A percentile compares a stretch with the other conserved stretches of the same genome.
Conservation (phyloP, 768 basidiomycete genomes). For the Russula sp. region DNA sequence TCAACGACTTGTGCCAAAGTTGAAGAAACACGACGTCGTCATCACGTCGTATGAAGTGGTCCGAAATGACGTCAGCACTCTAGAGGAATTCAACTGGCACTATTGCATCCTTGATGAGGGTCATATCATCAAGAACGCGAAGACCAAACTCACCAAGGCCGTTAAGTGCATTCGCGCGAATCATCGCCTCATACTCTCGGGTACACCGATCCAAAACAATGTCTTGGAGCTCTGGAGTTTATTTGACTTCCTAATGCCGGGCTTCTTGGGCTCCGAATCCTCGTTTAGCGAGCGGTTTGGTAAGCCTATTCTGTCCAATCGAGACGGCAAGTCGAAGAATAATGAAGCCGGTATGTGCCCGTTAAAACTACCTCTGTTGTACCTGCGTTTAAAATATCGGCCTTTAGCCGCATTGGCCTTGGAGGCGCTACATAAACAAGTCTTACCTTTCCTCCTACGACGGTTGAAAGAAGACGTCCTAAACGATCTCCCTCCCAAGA, state of each 20-base stretch:
- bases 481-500: constrained; percentile 94
- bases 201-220: constrained; percentile 99
- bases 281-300: constrained; percentile 95
- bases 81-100: constrained; percentile 78
- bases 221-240: constrained; percentile 97
- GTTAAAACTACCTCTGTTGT: not conserved
- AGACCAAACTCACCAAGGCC: constrained; percentile 95
- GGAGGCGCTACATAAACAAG: constrained; percentile 97
- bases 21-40: constrained; percentile 80
- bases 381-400: not conserved
- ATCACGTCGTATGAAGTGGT: constrained; percentile 98
- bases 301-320: constrained; percentile 91
- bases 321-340: constrained; percentile 93
- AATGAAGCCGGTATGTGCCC: constrained; percentile 82
- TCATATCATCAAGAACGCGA: constrained; percentile 98
- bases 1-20: constrained; percentile 56
- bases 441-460: constrained; percentile 94
- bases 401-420: constrained; percentile 81
- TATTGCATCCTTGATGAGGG: constrained; percentile 98
- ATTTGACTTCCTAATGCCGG: constrained; percentile 99
- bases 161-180: constrained; percentile 88
- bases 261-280: constrained; percentile 93
- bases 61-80: constrained; percentile 81
- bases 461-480: constrained; percentile 97
- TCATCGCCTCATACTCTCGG: constrained; percentile 92